Percentiles rank a stretch among this genome's conserved stretches.
These are phyloP conservation scores for Euphorbia peplus DNA, from an alignment of 345 rosid genomes.

Conservation along the genomic window DNA sequence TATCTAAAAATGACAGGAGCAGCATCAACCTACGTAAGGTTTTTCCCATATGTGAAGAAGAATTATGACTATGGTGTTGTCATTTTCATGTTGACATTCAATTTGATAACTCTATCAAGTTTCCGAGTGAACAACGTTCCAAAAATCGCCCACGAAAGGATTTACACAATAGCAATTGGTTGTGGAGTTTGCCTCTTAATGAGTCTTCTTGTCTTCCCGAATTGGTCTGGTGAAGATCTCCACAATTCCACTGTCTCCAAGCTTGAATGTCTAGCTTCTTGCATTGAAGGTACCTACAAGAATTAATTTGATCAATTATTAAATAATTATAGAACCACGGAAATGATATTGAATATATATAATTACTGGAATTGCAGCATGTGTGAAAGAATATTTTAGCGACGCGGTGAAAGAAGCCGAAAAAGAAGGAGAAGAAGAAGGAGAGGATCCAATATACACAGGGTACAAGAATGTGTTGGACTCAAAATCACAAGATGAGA, in stretches of 20 bases:
- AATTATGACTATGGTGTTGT: conserved; percentile 85
- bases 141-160: conserved; percentile 58
- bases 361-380: conserved; percentile 46
- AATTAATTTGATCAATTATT: too few relatives aligned
- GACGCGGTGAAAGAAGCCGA: conserved; percentile 29
- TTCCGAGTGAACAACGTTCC: conserved; percentile 58
- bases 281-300: conserved; percentile 62
- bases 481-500: conserved; percentile 73
- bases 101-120: conserved; percentile 77
- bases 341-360: background rate
- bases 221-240: conserved; percentile 89
- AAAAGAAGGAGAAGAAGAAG: conserved; percentile 22
- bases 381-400: conserved; percentile 63
- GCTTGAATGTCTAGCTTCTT: conserved; percentile 70
- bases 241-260: conserved; percentile 63
- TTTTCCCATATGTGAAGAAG: conserved; percentile 77
- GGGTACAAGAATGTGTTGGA: conserved; percentile 76
- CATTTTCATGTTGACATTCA: conserved; percentile 81
- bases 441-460: conserved; percentile 59
- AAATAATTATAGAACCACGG: too few relatives aligned
- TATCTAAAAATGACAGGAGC: conserved; percentile 43
- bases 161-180: conserved; percentile 70
- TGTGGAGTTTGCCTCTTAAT: conserved; percentile 73
- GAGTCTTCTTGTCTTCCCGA: conserved; percentile 67
- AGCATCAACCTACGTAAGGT: conserved; percentile 67